These are phyloP conservation scores for Dendrothele bispora DNA, from an alignment of 768 basidiomycete species.

Conservation along the genomic window DNA sequence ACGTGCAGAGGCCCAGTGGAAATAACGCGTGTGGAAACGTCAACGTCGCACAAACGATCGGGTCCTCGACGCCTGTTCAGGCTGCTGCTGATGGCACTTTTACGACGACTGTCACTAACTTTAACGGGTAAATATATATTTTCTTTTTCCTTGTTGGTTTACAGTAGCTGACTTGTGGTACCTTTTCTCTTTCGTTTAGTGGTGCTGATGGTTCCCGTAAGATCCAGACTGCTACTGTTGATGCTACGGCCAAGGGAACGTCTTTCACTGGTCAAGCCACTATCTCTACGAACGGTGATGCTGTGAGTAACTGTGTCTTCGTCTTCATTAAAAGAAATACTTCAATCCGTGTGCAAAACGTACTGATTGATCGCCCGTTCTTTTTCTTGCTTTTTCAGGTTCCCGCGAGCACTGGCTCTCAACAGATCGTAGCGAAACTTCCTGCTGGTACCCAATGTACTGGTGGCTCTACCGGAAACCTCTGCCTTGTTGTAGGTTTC, in stretches of 20 bases:
- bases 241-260: constrained; percentile 13
- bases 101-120: constrained; percentile 27
- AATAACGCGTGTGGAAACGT: constrained; percentile 16
- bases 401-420: constrained; percentile 19
- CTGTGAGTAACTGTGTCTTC: constrained; percentile 5
- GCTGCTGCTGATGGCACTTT: constrained; percentile 28
- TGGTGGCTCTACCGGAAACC: constrained; percentile 25
- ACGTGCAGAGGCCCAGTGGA: constrained; percentile 18
- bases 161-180: neutral
- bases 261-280: constrained; percentile 15
- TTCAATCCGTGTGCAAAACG: too few relatives aligned
- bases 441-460: constrained; percentile 28
- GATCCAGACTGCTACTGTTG: constrained; percentile 13
- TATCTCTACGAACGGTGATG: constrained; percentile 17
- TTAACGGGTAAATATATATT: constrained; percentile 30
- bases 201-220: constrained; percentile 18
- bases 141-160: neutral
- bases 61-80: constrained; percentile 17
- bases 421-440: constrained; percentile 25
- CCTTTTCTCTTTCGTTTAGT: neutral
- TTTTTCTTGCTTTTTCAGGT: constrained; percentile 10
- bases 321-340: neutral
- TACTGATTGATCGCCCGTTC: neutral
- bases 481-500: constrained; percentile 22
- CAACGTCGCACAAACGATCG: constrained; percentile 14